Base-by-base conservation (phyloP, 2,329 filamentous ascomycete genomes). In the Bipolaris zeicola region DNA sequence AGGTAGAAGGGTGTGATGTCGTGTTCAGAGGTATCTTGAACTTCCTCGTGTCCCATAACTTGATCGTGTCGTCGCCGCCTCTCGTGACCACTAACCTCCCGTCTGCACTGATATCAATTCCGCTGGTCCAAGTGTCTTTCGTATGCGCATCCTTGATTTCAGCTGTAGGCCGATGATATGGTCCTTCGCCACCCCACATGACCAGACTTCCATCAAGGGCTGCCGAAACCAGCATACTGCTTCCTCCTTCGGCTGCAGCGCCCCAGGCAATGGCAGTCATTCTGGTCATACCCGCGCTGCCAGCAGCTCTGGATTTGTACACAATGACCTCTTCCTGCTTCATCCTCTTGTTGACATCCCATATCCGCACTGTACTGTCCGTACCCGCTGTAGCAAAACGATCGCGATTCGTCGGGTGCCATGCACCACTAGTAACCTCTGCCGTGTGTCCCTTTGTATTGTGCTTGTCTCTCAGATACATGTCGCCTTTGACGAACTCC, bases 391-490 rank as follows among this genome's bases (percentile, higher is more conserved):
- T 99, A 24, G 94, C 88, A 72, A 92, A 96, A 0, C 93, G 68
- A 64, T 96, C 92, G 69, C 84, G 88, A 73, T 97, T 88, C 2
- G 87, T 88, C 0, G 95, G 95, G 76, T 94, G 91, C 95, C 95
- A 99, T 37, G 89, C 89, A 20, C 91, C 94, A 20, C 89, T 90
- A 3, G 92, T 92, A 38, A 97, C 86, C 76, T 97, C 95, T 3
- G 93, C 93, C 50, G 97, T 88, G 77, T 99, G 95, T 1, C 95
- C 95, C 74, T 97, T 98, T 4, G 95, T 99, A 74, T 98, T 93
- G 77, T 97, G 87, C 89, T 98, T 96, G 75, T 99, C 95, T 52
- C 94, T 86, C 64, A 99, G 79, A 70, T 99, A 99, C 93, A 98
- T 98, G 74, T 99, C 95, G 43, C 95, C 95, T 78, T 99, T 99